Evolutionary conservation across 176 grass and related monocot genomes (phyloP), one percentile per base, ranked within the genome.

Genomic region (Carex parvula): DNA sequence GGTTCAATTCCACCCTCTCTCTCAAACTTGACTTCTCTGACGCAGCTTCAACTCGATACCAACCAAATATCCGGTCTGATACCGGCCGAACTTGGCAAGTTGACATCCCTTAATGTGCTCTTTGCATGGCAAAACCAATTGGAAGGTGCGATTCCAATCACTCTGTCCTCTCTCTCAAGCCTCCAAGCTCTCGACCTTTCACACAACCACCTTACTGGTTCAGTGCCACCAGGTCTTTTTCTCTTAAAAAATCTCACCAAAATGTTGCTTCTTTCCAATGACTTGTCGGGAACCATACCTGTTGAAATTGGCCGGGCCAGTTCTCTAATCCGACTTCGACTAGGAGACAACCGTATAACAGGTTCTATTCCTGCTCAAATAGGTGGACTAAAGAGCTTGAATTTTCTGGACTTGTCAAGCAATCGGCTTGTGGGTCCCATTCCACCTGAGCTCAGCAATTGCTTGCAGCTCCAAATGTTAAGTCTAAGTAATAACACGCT

Each of bases 61-160:
- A 99, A 99, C 85, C 88, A 93, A 35, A 93, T 98, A 87, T 94
- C 95, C 7, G 92, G 95, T 26, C 92, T 95, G 30, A 80, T 98
- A 69, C 92, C 96, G 10, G 17, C 96, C 1, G 88, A 89, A 54
- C 88, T 98, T 29, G 92, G 89, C 18, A 73, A 79, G 37, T 86
- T 98, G 2, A 5, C 88, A 39, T 59, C 15, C 1, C 86, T 98
- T 37, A 86, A 86, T 29, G 86, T 95, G 56, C 1, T 98, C 5
- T 98, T 98, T 84, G 93, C 96, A 21, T 98, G 96, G 96, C 91
- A 98, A 87, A 98, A 98, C 86, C 91, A 86, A 26, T 89, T 98
- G 5, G 91, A 93, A 60, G 96, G 96, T 17, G 86, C 91, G 26
- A 93, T 98, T 35, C 96, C 96, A 55, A 6, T 39, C 5, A 64